Evolutionary conservation across 352 stramenopile genomes (phyloP), one percentile per base, ranked within the genome.

Genomic region (Pythium scleroteichum): DNA sequence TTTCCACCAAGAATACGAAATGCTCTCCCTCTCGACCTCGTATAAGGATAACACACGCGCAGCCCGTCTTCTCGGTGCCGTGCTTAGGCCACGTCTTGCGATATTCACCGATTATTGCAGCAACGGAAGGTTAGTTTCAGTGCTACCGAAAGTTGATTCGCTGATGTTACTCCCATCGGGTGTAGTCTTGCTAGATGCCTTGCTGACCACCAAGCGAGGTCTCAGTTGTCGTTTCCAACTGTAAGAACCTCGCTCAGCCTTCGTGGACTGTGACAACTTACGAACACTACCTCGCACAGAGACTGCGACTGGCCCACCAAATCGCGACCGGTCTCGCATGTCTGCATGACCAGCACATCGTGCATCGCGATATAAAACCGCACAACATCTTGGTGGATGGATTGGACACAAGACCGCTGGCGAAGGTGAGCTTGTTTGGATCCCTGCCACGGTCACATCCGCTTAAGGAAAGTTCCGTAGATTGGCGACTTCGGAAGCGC

Each of bases 401-500:
- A 35, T 24, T 70, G 7, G 16, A 40, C 10, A 45, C 41, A 6
- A 3, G 9, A 22, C 62, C 54, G 0, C 39, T 46, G 1, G 47
- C 42, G 26, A 69, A 67, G 59, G 59, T 67, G 39, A 40, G 24
- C 13, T 13, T 50, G n/a, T n/a, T n/a, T n/a, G n/a, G n/a, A n/a
- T n/a, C n/a, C n/a, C n/a, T n/a, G n/a, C n/a, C n/a, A n/a, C n/a
- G n/a, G n/a, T n/a, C n/a, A n/a, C n/a, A n/a, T n/a, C n/a, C n/a
- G n/a, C n/a, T n/a, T n/a, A n/a, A n/a, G n/a, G n/a, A n/a, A n/a
- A n/a, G n/a, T n/a, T n/a, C n/a, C n/a, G 26, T 35, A 70, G 62
- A 70, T 70, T 49, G 62, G 62, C 41, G 62, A 70, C 38, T 39
- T 70, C 2, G 62, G 62, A 2, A 70, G 62, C 40, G 62, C 62